phyloP scores from a whole-genome alignment of 805 yeast genomes.

The Metschnikowia lachancei region DNA sequence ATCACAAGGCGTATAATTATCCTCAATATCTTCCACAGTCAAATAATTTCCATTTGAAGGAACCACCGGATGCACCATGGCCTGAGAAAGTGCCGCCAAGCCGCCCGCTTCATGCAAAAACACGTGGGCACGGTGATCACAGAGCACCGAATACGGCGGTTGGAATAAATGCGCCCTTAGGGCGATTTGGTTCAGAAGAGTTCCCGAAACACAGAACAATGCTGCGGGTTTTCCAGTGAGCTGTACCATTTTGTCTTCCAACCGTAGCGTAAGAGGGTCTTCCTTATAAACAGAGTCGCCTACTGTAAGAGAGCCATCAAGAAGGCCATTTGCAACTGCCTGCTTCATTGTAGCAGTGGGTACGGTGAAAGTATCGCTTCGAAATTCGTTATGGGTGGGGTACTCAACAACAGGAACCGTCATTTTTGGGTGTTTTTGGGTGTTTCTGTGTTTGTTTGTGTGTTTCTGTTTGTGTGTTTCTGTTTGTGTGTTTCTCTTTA shows the following conservation, averaged over 20 bases:
- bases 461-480: no score
- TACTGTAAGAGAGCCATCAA: conserved; percentile 33
- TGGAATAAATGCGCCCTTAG: conserved; percentile 69
- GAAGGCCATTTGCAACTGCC: conserved; percentile 44
- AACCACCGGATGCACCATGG: conserved; percentile 81
- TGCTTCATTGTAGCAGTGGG: conserved; percentile 71
- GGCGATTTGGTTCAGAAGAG: conserved; percentile 86
- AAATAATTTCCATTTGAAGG: conserved; percentile 75
- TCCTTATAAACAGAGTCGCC: conserved; percentile 93
- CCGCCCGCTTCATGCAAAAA: conserved; percentile 89
- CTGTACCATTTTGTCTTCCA: conserved; percentile 63
- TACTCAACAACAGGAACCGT: conserved; percentile 18
- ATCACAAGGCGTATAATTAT: conserved; percentile 62
- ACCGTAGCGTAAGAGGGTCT: conserved; percentile 62
- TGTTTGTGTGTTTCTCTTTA: no score
- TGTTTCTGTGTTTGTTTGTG: no score
- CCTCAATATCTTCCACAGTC: conserved; percentile 75
- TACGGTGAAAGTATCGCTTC: conserved; percentile 85
- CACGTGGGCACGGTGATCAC: conserved; percentile 85
- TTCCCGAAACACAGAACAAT: conserved; percentile 82
- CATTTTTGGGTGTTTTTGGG: not conserved
- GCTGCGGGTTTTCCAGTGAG: conserved; percentile 81
- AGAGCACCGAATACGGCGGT: conserved; percentile 82
- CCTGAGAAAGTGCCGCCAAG: conserved; percentile 81
- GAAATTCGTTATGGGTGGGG: conserved; percentile 40